Base-by-base conservation (phyloP, 2,329 filamentous ascomycete species). In the Fusarium musae region DNA sequence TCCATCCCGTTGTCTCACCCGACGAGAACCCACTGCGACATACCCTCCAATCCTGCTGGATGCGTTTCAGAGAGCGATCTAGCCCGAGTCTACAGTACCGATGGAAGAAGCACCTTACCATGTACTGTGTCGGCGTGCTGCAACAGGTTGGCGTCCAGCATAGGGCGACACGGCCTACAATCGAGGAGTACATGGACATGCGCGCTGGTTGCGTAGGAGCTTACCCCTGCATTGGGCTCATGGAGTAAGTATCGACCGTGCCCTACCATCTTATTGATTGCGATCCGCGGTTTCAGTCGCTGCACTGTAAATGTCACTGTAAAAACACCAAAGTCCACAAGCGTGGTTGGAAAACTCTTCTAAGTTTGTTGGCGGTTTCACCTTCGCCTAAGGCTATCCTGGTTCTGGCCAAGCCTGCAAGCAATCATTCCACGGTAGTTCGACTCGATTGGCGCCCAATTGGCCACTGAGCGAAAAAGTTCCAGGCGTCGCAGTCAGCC, bases 121-220 rank as follows among this genome's bases (percentile, higher is more conserved):
- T 69, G 66, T 69, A 69, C 37, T 69, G 66, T 21, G 43, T 69
- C 11, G 66, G 66, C 16, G 66, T 69, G 8, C 30, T 69, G 13
- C 66, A 69, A 19, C 66, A 69, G 34, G 65, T 69, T 19, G 66
- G 58, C 16, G 65, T 69, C 11, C 66, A 69, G 6, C 40, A 69
- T 23, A 52, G 26, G 5, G 43, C 58, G 15, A 46, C 39, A 15
- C 46, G 66, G 26, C 59, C 46, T 40, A 64, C 34, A 9, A n/a
- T 69, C n/a, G 37, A 43, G 16, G 65, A 69, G 10, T 69, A 69
- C 34, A 69, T 69, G 66, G 65, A 69, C 28, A 69, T 69, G 66
- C 52, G 66, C n/a, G 66, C 66, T 16, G 66, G 65, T 21, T 69
- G 66, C 23, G 65, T 69, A 21, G 66, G 66, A 19, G 66, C 66